Conservation (phyloP, 2,329 filamentous ascomycete species). For the Fusarium globosum region DNA sequence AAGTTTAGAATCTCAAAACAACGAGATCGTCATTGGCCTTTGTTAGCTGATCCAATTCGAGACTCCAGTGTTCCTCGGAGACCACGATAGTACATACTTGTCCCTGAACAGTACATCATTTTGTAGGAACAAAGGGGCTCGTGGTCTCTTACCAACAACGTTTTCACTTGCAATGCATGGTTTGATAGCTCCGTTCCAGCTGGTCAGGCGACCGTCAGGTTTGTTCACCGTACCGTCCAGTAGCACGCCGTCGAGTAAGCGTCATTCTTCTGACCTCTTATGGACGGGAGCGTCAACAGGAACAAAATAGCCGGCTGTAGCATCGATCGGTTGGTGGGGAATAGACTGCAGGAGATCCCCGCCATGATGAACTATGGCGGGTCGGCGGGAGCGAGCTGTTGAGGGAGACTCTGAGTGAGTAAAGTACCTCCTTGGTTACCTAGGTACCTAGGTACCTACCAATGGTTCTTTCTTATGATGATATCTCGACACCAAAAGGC, state of each 20-base stretch:
- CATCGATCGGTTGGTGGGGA: conserved; percentile 43
- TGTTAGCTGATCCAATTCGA: neutral
- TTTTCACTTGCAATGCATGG: conserved; percentile 26
- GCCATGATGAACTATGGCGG: conserved; percentile 35
- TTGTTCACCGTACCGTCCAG: conserved; percentile 37
- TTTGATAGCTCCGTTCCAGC: conserved; percentile 22
- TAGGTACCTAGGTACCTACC: neutral
- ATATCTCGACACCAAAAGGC: neutral
- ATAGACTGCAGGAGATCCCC: conserved; percentile 36
- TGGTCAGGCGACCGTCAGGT: conserved; percentile 34
- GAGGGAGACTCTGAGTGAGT: neutral
- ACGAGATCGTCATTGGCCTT: neutral
- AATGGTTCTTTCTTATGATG: neutral
- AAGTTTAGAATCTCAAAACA: conserved; percentile 1
- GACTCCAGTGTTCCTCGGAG: neutral
- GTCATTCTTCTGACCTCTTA: conserved; percentile 43
- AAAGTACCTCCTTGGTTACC: neutral
- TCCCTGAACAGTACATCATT: neutral
- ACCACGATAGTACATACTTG: neutral
- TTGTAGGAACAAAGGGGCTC: neutral
- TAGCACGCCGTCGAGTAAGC: conserved; percentile 45
- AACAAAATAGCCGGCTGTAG: conserved; percentile 19
- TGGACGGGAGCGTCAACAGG: conserved; percentile 34
- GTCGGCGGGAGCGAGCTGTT: conserved; percentile 19
- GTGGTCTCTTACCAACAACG: neutral